Evolutionary conservation across 2,329 filamentous ascomycete genomes (phyloP), one percentile per base, ranked within the genome.

Genomic region (Fusarium piperis): DNA sequence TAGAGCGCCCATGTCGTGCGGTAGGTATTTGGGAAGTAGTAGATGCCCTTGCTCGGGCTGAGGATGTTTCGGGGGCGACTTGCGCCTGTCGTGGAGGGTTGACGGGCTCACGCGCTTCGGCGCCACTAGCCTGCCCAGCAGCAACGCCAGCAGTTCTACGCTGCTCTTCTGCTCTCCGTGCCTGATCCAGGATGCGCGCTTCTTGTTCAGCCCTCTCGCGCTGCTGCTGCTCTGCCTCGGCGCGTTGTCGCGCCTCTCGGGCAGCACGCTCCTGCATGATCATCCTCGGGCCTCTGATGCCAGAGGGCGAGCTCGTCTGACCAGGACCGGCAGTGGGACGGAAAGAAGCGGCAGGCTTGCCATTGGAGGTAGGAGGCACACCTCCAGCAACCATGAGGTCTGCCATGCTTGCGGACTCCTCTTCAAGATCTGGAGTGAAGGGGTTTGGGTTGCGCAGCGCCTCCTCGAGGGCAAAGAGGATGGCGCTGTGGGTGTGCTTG

Each of bases 341-440:
- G 32, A 77, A 81, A 20, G 83, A 80, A 2, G 84, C 76, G 36
- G 83, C 67, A 64, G 84, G 87, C 79, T 88, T 88, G 73, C 88
- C 88, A 78, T 88, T 88, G 72, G 88, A 85, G 71, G 84, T 81
- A 74, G 84, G 82, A 75, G 87, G 85, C 71, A 86, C 84, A 77
- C 85, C 85, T 78, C 90, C 88, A 78, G 89, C 87, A 66, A 81
- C 80, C 70, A 86, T 81, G 76, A 97, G 86, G 81, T 97, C 95
- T 75, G 95, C 93, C 95, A 99, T 98, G 77, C 90, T 89, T 75
- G 95, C 93, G 88, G 93, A 92, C 85, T 97, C 93, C 86, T 99
- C 96, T 68, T 91, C 88, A 74, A 91, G 84, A 81, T 97, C 94
- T 26, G 93, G 88, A 10, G 94, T 97, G 82, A 98, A 97, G 55